Conservation (phyloP, 257 asterid species). For the Plantago ovata region DNA sequence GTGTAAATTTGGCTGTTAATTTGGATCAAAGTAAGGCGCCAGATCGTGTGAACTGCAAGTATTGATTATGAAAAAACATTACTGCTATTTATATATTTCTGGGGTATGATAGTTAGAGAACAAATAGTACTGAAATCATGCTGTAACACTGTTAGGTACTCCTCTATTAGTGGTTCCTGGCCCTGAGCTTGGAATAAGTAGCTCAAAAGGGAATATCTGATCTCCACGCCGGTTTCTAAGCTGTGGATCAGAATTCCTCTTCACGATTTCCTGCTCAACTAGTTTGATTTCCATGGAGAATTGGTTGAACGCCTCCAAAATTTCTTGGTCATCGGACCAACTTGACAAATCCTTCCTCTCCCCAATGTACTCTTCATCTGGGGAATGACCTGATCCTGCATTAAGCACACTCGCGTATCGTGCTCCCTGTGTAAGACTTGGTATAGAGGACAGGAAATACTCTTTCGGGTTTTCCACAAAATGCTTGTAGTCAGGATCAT, state of each 20-base stretch:
- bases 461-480: no score
- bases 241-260: conserved; percentile 17
- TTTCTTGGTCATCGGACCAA: conserved; percentile 9
- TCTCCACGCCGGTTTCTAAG: conserved; percentile 19
- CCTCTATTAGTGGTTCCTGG: conserved; percentile 16
- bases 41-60: no score
- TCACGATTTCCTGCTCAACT: conserved; percentile 20
- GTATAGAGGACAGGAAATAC: no score
- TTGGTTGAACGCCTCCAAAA: conserved; percentile 14
- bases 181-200: conserved; percentile 21
- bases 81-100: no score
- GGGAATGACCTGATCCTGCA: not conserved
- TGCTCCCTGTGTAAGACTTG: no score
- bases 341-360: conserved; percentile 11
- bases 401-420: no score
- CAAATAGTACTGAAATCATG: not conserved
- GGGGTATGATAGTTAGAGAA: no score
- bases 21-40: no score
- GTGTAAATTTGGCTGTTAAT: no score
- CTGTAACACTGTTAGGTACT: conserved; percentile 13
- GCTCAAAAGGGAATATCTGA: conserved; percentile 20
- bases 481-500: no score
- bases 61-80: no score
- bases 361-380: conserved; percentile 24
- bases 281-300: conserved; percentile 9